Evolutionary conservation across 1,139 yeast species (phyloP), one percentile per base, ranked within the genome.

Genomic region (Taphrina flavorubra): DNA sequence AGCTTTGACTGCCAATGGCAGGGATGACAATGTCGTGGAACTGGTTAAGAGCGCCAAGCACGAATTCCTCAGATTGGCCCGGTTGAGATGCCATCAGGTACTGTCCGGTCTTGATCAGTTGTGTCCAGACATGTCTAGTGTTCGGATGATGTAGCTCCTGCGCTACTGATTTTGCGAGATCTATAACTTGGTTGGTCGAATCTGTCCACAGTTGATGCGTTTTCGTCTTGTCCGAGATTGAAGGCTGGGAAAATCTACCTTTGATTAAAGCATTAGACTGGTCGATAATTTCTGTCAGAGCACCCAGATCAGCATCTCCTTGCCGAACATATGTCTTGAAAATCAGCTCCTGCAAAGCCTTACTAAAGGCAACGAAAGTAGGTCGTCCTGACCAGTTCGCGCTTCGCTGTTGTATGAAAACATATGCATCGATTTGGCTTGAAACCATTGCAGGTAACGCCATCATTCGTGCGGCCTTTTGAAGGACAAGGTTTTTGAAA

Each of bases 21-120:
- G 67, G 61, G 18, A 63, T 40, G 44, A 63, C 6, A 13, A 42
- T 51, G 34, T 31, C 56, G 36, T 40, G 67, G 14, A 63, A 39
- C n/a, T 39, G 31, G 47, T 63, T 63, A 44, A 63, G 55, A 11
- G 55, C 14, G 10, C 60, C 51, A 14, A 63, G 46, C 13, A 63
- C 67, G 39, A 34, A 55, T 46, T 63, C 67, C 47, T 63, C 67
- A 4, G 67, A 55, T 34, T 63, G 67, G n/a, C n/a, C 14, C 6
- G 20, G 47, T 13, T 34, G 42, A 31, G 67, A 49, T 8, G 31
- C n/a, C 36, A 53, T 51, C n/a, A 63, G 34, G 20, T 55, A 46
- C 1, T 14, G 16, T 7, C 53, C 56, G 25, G 51, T 16, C 34
- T 46, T 25, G 6, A 37, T n/a, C 6, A 57, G 16, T n/a, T 44